Evolutionary conservation across 1,284 basidiomycete species (phyloP), one percentile per base, ranked within the genome.

Genomic region (Macrocystidia cucumis): DNA sequence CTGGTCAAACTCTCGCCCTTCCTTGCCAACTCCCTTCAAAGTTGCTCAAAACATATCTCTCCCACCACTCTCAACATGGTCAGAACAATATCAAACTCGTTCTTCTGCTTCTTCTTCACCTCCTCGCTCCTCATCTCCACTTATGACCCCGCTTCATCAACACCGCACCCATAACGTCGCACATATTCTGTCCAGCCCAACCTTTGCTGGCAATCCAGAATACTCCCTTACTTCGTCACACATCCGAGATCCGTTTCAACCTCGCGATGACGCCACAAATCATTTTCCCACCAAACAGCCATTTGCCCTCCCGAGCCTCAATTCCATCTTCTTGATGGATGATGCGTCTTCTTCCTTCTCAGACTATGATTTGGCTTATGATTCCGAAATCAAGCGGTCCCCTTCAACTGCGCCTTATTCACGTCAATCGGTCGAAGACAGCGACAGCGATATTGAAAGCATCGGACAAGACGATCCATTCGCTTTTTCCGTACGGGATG

Each of bases 61-160:
- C 0, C 56, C 55, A 17, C 45, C 55, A 4, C 19, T 50, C 0
- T 41, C 47, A 8, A 41, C 37, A 7, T 49, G 45, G 45, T 46
- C 41, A 3, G 34, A 40, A 14, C 44, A 37, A 8, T 47, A 50
- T 38, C 29, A 29, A 20, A 40, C 44, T 3, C 38, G 48, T 12
- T 48, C 50, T 28, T 47, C 49, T 14, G 38, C 50, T 16, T 50
- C 54, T 9, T 57, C 57, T 2, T 59, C 61, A 2, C 55, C 62
- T 4, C 45, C 50, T 3, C 48, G 47, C 44, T 62, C 63, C 18
- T 62, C 64, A 16, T 62, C 64, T 1, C 60, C 56, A 8, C 63
- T 56, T 20, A 47, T 39, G 37, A 65, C 63, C 5, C 62, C 61
- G 1, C 52, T 44, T 35, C 48, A 50, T 5, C 44, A 49, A 11